Percentiles rank a stretch among this genome's conserved stretches.
Evolutionary conservation across 176 grass and related monocot species (phyloP).

Genomic region (Echinochloa phyllopogon): DNA sequence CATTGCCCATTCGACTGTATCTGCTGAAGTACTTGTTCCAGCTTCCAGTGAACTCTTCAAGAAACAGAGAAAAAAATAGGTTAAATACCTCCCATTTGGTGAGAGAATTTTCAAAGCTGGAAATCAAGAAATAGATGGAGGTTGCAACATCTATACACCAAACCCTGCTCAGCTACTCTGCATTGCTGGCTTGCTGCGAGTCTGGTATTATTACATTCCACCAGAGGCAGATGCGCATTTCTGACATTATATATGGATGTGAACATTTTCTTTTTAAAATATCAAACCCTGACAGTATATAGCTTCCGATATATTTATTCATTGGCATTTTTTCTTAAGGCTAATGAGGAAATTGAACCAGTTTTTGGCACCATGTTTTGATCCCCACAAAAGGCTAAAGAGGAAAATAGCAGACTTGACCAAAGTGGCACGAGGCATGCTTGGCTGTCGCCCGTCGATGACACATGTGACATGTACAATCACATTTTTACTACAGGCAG

Average conservation of each 20-base stretch:
- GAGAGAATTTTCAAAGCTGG: not conserved
- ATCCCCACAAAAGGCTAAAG: not conserved
- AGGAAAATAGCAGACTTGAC: not conserved
- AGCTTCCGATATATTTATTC: no score
- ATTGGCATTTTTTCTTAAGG: no score
- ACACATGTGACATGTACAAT: not conserved
- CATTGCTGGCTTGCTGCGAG: not conserved
- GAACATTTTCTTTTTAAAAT: not conserved
- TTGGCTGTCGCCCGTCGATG: not conserved
- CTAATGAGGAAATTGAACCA: no score
- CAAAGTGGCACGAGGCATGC: not conserved
- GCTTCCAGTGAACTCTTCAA: not conserved
- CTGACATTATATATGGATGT: not conserved
- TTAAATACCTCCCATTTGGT: not conserved
- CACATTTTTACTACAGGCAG: no score
- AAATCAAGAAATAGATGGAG: not conserved
- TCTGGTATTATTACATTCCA: not conserved
- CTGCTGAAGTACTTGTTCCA: conserved; percentile 3
- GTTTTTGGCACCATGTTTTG: not conserved
- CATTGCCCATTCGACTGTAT: conserved; percentile 22
- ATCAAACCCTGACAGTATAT: not conserved
- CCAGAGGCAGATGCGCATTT: not conserved
- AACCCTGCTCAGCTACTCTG: no score
- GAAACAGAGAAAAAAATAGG: not conserved
- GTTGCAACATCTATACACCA: not conserved